Base-by-base conservation (phyloP, 805 yeast genomes). In the Candida michaelii region DNA sequence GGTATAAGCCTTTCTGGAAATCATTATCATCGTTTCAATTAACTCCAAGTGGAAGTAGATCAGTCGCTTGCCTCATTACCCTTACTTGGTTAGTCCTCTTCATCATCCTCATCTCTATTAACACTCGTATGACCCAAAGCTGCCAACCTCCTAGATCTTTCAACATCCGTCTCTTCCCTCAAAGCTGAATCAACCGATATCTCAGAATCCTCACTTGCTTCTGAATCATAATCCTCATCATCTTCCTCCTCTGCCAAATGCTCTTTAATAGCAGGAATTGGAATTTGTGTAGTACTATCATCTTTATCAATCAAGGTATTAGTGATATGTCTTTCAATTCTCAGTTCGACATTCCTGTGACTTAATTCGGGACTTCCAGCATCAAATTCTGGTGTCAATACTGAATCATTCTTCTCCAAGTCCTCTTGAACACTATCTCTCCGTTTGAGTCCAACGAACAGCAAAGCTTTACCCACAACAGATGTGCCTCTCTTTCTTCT, bases 131-230 rank as follows among this genome's bases (percentile, higher is more conserved):
- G 59, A 2, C 83, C 83, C 46, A 79, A 61, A 0, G 83, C 83
- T 4, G 77, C 76, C 43, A 85, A 59, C 45, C 90, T 71, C 52
- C 90, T 74, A 30, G 69, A 67, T 43, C 77, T 73, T 58, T 85
- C 90, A 17, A 80, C 78, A n/a, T 71, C 83, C 0, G 89, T 82
- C 57, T 84, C 90, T 17, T 48, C 69, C 18, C 45, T 52, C 19
- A 54, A 62, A 3, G 55, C 58, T 4, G 58, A 55, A 33, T 50
- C 54, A 40, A 56, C 58, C 4, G 47, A 49, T 9, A 47, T 53
- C n/a, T 51, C 56, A 10, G 45, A 39, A 17, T 37, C 63, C 15
- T 47, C 49, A 19, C 46, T 49, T 10, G 27, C 39, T 1, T 33
- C 49, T 13, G 36, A 11, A 15, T 33, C 42, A 25, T 41, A 39